Evolutionary conservation across 148 eudicot genomes (phyloP).

Genomic region (Spergularia bocconei): DNA sequence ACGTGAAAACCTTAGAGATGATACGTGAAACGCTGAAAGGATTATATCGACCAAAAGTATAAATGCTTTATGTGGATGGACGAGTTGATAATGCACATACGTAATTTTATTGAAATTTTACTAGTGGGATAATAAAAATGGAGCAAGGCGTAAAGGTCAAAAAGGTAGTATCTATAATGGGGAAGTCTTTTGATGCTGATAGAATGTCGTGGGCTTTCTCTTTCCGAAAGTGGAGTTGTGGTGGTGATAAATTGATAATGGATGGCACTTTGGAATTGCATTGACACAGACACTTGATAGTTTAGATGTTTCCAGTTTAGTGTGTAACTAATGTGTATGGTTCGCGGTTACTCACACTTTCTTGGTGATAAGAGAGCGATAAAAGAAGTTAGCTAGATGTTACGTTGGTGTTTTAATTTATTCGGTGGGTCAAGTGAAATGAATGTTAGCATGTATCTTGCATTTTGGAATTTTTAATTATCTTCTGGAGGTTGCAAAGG

Average conservation of each 20-base stretch:
- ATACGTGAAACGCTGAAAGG: neutral
- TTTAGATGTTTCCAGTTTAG: neutral
- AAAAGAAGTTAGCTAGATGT: neutral
- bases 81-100: no score
- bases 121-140: no score
- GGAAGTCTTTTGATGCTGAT: neutral
- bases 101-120: no score
- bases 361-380: neutral
- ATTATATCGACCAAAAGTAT: no score
- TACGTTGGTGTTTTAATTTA: neutral
- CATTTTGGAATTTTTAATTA: slow-evolving; percentile 13
- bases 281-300: neutral
- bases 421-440: slow-evolving; percentile 25
- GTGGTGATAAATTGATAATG: neutral
- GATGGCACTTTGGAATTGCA: neutral
- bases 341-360: neutral
- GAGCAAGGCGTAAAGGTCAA: neutral
- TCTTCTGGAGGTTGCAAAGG: neutral
- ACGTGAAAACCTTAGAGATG: neutral
- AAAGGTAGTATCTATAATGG: neutral
- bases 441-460: slow-evolving; percentile 39
- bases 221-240: neutral
- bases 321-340: slow-evolving; percentile 14
- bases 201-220: no score
- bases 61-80: no score